Percentiles rank a stretch among this genome's conserved stretches.
phyloP scores from a whole-genome alignment of 768 basidiomycete species.

The Trichaptum fuscoviolaceum region DNA sequence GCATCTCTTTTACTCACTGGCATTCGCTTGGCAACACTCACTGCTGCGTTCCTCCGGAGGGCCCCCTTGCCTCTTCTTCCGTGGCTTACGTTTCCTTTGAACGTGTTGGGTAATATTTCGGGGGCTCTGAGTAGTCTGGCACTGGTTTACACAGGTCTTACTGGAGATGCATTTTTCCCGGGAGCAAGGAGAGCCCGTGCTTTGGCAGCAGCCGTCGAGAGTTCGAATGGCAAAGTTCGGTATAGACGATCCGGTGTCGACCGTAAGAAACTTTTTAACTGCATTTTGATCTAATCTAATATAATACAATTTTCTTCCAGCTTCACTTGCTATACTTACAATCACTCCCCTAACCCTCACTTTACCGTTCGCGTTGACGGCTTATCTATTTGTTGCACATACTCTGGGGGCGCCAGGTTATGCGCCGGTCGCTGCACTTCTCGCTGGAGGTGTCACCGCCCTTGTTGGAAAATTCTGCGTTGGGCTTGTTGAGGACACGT shows the following conservation, averaged over 20 bases:
- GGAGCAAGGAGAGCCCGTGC: conserved; percentile 52
- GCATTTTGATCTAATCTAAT: neutral
- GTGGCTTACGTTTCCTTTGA: conserved; percentile 23
- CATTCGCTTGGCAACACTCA: conserved; percentile 52
- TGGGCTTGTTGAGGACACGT: conserved; percentile 75
- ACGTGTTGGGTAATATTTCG: conserved; percentile 37
- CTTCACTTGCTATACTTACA: conserved; percentile 67
- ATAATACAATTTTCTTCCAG: conserved; percentile 22
- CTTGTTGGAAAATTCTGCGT: conserved; percentile 81
- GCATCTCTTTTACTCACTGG: conserved; percentile 72
- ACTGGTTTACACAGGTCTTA: conserved; percentile 69
- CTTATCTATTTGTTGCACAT: conserved; percentile 89
- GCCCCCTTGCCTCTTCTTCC: conserved; percentile 47
- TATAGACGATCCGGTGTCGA: conserved; percentile 44
- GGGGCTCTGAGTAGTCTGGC: conserved; percentile 60
- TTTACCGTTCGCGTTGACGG: conserved; percentile 73
- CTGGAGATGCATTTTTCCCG: conserved; percentile 64
- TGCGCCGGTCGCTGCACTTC: conserved; percentile 67
- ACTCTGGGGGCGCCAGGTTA: conserved; percentile 63
- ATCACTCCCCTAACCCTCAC: conserved; percentile 75
- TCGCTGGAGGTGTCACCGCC: conserved; percentile 76
- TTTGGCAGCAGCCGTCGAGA: conserved; percentile 52
- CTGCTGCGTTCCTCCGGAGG: conserved; percentile 46
- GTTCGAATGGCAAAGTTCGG: conserved; percentile 20
- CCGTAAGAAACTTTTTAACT: conserved; percentile 36